Evolutionary conservation across 176 grass and related monocot species (phyloP).

Genomic region (Oryza brachyantha): DNA sequence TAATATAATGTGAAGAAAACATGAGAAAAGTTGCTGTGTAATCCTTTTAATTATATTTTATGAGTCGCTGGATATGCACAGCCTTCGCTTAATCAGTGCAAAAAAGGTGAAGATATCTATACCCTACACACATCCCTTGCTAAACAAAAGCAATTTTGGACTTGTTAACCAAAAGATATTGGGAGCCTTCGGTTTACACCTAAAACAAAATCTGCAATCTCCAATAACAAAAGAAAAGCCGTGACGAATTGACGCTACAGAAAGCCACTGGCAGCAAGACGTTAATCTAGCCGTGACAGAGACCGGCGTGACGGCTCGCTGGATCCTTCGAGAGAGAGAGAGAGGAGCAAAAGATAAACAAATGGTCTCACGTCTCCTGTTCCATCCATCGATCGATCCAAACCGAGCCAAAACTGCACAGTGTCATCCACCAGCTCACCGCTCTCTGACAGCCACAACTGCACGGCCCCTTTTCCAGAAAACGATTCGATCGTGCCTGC

Average conservation of each 20-base stretch:
- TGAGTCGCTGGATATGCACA: no score
- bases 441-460: neutral
- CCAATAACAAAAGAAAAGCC: neutral
- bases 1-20: no score
- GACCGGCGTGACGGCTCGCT: neutral
- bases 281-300: neutral
- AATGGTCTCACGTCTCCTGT: neutral
- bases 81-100: neutral
- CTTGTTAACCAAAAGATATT: no score
- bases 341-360: neutral
- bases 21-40: no score
- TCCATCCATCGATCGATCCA: neutral
- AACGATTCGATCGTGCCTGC: neutral
- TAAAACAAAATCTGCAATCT: neutral
- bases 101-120: neutral
- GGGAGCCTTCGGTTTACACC: neutral
- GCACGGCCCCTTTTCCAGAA: neutral
- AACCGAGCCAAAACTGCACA: neutral
- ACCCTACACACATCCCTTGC: neutral
- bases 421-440: neutral
- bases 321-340: constrained; percentile 5
- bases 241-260: neutral
- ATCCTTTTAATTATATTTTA: no score
- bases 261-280: no score
- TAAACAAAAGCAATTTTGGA: neutral